phyloP scores from a whole-genome alignment of 345 rosid genomes.

The Moricandia moricandioides region DNA sequence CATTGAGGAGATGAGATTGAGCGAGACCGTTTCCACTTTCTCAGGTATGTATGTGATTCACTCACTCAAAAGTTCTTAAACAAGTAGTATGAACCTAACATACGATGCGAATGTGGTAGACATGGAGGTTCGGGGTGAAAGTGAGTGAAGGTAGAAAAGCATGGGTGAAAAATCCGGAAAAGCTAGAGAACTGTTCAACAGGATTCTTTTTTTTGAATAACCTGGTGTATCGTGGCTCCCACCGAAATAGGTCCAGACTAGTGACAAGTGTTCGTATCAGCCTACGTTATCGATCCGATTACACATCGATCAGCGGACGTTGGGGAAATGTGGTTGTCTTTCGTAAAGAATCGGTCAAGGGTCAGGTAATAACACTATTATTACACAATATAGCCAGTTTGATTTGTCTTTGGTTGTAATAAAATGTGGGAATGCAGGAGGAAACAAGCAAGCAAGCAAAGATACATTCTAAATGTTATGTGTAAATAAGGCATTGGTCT shows the following conservation, averaged over 20 bases:
- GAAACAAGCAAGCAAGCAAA: conserved; percentile 38
- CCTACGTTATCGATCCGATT: too few species aligned
- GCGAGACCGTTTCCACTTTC: conserved; percentile 62
- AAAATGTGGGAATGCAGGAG: conserved; percentile 34
- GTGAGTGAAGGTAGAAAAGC: conserved; percentile 73
- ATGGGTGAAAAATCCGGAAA: conserved; percentile 86
- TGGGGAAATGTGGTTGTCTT: too few species aligned
- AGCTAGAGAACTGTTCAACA: conserved; percentile 66
- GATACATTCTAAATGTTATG: not conserved
- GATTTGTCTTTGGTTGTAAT: not conserved
- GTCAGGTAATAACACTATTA: conserved; percentile 45
- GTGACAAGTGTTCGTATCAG: too few species aligned
- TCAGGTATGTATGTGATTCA: conserved; percentile 53
- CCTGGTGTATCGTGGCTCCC: too few species aligned
- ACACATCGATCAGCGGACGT: too few species aligned
- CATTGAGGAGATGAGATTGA: conserved; percentile 57
- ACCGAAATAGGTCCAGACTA: too few species aligned
- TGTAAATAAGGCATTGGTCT: not conserved
- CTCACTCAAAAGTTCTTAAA: not conserved
- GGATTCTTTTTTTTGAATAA: too few species aligned
- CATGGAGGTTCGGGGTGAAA: conserved; percentile 72
- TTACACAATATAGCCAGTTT: not conserved
- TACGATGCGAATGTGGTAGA: conserved; percentile 40
- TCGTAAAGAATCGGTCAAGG: conserved; percentile 32
- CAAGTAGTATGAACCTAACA: not conserved